phyloP scores from a whole-genome alignment of 2,329 filamentous ascomycete species.

The Aspergillus novoparasiticus region DNA sequence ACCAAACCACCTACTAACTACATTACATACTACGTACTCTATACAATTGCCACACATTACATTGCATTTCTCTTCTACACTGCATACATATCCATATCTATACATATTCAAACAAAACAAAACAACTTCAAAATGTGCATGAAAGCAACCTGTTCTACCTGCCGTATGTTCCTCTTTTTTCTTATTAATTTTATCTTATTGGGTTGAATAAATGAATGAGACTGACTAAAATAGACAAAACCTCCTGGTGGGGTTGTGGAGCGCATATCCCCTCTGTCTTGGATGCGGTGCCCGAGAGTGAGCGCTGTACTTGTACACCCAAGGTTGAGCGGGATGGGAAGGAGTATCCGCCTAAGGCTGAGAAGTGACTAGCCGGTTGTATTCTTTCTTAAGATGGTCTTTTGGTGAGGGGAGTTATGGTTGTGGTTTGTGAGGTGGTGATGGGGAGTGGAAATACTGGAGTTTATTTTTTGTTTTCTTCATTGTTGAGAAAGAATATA shows the following conservation, averaged over 20 bases:
- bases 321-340: conserved; percentile 63
- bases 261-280: conserved; percentile 64
- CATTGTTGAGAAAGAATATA: background rate
- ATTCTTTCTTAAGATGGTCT: conserved; percentile 10
- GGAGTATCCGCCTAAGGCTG: conserved; percentile 66
- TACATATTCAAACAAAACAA: too few relatives aligned
- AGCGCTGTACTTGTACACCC: conserved; percentile 69
- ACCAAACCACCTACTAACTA: too few relatives aligned
- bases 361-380: conserved; percentile 43
- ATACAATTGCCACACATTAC: too few relatives aligned
- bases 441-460: background rate
- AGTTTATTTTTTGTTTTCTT: background rate
- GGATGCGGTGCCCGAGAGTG: conserved; percentile 57
- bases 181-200: too few relatives aligned
- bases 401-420: background rate
- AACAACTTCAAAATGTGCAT: conserved; percentile 59
- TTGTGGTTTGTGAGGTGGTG: background rate
- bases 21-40: too few relatives aligned
- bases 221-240: conserved; percentile 50
- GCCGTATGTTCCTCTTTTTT: conserved; percentile 54
- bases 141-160: conserved; percentile 63
- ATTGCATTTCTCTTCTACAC: too few relatives aligned
- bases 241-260: conserved; percentile 68
- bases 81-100: too few relatives aligned
- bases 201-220: too few relatives aligned